phyloP scores from a whole-genome alignment of 345 rosid species.

The Eucalyptus sideroxylon region DNA sequence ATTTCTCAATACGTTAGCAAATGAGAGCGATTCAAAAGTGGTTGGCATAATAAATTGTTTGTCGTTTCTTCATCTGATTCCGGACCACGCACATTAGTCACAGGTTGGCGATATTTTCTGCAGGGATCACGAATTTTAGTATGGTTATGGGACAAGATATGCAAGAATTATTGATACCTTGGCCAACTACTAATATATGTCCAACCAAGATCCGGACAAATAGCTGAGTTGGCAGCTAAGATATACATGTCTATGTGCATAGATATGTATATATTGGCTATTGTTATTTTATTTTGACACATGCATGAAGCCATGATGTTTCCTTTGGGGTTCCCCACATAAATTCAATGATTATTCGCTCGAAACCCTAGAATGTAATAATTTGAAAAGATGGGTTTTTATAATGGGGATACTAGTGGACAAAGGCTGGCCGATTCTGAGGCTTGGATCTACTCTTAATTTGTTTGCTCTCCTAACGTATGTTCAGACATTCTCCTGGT shows the following conservation, averaged over 20 bases:
- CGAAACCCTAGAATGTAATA: background rate
- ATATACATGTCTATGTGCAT: background rate
- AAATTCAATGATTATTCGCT: background rate
- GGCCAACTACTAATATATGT: background rate
- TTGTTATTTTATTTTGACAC: background rate
- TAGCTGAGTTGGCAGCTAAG: background rate
- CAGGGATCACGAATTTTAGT: background rate
- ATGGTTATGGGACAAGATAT: background rate
- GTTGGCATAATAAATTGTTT: background rate
- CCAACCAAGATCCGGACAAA: background rate
- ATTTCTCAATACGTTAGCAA: background rate
- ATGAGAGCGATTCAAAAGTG: background rate
- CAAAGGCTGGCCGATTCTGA: background rate
- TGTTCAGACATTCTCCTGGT: background rate
- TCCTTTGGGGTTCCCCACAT: background rate
- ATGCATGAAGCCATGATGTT: background rate
- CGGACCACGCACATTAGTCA: background rate
- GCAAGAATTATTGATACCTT: background rate
- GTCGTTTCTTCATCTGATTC: background rate
- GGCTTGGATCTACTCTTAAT: background rate
- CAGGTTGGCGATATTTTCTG: background rate
- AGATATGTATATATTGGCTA: background rate
- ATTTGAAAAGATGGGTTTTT: background rate
- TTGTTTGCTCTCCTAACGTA: background rate
- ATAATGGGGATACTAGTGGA: background rate